A percentile compares a stretch with the other conserved stretches of the same genome.
These are phyloP conservation scores for Reutealis trisperma DNA, from an alignment of 345 rosid species.

Conservation along the genomic window DNA sequence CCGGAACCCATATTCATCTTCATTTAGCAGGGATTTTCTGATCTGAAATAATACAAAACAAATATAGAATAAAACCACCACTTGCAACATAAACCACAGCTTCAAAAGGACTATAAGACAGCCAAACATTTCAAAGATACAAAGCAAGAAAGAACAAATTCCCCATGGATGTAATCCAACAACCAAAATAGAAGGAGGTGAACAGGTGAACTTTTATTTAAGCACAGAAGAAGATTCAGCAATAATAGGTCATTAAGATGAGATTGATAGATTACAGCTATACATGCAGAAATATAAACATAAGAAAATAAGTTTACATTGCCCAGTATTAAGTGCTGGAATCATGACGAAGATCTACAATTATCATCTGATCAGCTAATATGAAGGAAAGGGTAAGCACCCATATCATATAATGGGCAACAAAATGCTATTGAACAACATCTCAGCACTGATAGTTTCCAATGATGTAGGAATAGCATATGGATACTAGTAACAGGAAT, in stretches of 20 bases:
- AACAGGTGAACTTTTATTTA: background rate
- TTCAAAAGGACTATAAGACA: background rate
- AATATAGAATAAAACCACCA: constrained; percentile 8
- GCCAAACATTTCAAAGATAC: background rate
- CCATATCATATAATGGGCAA: background rate
- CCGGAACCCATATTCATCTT: constrained; percentile 78
- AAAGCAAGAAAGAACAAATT: background rate
- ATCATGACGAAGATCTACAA: too few species aligned
- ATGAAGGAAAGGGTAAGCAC: background rate
- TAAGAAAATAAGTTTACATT: background rate
- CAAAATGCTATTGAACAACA: background rate
- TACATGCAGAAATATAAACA: background rate
- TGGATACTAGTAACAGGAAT: background rate
- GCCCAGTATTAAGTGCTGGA: too few species aligned
- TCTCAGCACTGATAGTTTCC: background rate
- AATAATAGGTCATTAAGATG: background rate
- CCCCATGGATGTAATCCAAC: background rate
- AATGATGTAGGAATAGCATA: background rate
- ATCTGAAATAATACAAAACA: constrained; percentile 45
- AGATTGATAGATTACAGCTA: background rate
- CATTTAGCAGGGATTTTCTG: constrained; percentile 70
- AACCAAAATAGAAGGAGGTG: background rate
- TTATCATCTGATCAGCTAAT: background rate
- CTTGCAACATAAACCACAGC: background rate
- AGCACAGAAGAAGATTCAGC: background rate